Base-by-base conservation (phyloP, 805 yeast species). In the Blastobotrys chiropterorum region DNA sequence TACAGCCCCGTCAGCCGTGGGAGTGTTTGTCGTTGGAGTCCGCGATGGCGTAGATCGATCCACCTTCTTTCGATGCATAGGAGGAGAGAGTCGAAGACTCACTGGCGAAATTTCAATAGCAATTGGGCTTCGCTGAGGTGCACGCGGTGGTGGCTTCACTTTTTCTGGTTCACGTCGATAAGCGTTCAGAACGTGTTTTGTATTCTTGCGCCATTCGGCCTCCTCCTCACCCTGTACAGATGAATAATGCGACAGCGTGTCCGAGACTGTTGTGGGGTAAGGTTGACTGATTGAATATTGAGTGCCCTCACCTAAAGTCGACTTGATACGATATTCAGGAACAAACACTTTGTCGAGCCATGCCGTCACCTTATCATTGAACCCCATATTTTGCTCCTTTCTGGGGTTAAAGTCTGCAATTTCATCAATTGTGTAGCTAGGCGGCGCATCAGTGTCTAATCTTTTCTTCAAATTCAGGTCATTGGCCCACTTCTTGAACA, bases 381-480 rank as follows among this genome's bases (percentile, higher is more conserved):
- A 49, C 13, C 42, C 47, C 51, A 49, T 49, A 17, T 49, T 49
- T 14, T 31, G 26, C 40, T 49, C 47, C 21, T 49, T 42, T 14
- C 51, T 31, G n/a, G 51, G 51, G 16, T 42, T 21, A 22, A 49
- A 49, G 38, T 30, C 43, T 6, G 34, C 5, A 26, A 26, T 26
- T 26, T 26, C 34, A 11, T 26, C 34, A 26, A 26, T 26, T 26
- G 34, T 26, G 11, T 26, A 26, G 34, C 34, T 26, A 11, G 34
- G 34, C 34, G 34, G 34, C 5, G 34, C 34, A 26, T 26, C 34
- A 26, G 11, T 5, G 11, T 26, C 34, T 6, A 26, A 11, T 11
- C 34, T 5, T 11, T 26, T 26, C 34, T 26, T 26, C 11, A 26
- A 11, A 26, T 26, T 26, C 11, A 26, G 11, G 11, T 26, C 34